A percentile compares a stretch with the other conserved stretches of the same genome.
Conservation (phyloP, 2,329 filamentous ascomycete genomes). For the Ascochyta clinopodiicola region DNA sequence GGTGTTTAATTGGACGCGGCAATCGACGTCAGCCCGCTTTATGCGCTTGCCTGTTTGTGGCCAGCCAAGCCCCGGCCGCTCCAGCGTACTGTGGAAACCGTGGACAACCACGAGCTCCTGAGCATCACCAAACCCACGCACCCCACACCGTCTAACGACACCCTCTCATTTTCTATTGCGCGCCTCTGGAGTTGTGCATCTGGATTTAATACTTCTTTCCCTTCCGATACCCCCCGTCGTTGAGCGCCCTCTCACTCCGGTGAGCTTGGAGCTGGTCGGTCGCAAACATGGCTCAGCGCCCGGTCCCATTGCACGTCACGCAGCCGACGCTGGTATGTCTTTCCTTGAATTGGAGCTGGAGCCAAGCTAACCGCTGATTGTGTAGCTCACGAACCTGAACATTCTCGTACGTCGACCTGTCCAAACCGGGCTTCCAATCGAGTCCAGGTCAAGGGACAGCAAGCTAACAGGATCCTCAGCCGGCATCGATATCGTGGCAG, state of each 20-base stretch:
- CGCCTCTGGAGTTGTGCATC: slow-evolving; percentile 48
- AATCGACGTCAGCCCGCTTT: slow-evolving; percentile 20
- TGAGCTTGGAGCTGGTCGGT: slow-evolving; percentile 49
- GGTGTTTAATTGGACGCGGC: background rate
- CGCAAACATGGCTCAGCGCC: slow-evolving; percentile 70
- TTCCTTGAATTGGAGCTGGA: slow-evolving; percentile 5
- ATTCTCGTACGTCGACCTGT: slow-evolving; percentile 52
- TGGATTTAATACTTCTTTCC: slow-evolving; percentile 46
- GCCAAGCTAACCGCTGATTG: slow-evolving; percentile 39
- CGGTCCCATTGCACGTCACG: slow-evolving; percentile 80
- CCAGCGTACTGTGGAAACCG: slow-evolving; percentile 20
- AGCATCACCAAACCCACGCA: slow-evolving; percentile 38
- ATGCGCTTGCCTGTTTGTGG: slow-evolving; percentile 7
- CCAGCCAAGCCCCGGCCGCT: slow-evolving; percentile 15
- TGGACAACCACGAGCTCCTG: slow-evolving; percentile 22
- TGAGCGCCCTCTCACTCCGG: slow-evolving; percentile 41
- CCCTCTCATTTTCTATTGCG: slow-evolving; percentile 47
- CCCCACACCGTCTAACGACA: slow-evolving; percentile 36
- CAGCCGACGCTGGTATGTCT: slow-evolving; percentile 78
- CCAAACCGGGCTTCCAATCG: slow-evolving; percentile 19
- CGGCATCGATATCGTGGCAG: slow-evolving; percentile 81
- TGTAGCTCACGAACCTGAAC: slow-evolving; percentile 55
- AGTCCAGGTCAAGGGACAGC: slow-evolving; percentile 22
- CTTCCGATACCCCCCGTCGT: slow-evolving; percentile 42
- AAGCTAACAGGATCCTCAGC: slow-evolving; percentile 55